Evolutionary conservation across 495 filamentous ascomycete genomes (phyloP).

Genomic region (Penicillium verhagenii): DNA sequence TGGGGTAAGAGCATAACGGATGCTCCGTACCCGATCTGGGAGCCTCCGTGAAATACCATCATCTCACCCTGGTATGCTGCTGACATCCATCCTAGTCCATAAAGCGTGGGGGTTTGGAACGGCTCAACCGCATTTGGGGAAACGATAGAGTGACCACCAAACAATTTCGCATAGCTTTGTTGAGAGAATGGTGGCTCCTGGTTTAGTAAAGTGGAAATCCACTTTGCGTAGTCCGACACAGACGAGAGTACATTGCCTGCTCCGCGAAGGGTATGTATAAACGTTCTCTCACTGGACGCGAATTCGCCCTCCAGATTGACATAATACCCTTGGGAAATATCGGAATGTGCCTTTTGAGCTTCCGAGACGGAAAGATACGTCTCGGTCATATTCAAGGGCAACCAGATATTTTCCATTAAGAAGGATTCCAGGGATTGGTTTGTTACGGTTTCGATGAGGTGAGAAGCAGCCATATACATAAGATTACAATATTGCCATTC

Average conservation of each 20-base stretch:
- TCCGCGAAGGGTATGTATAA: conserved; percentile 1
- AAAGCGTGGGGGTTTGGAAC: background rate
- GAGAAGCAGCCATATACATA: conserved; percentile 47
- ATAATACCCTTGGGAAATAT: conserved; percentile 8
- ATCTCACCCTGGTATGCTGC: conserved; percentile 7
- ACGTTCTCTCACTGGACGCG: background rate
- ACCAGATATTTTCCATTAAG: conserved; percentile 45
- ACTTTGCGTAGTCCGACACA: conserved; percentile 9
- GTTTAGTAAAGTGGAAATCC: conserved; percentile 8
- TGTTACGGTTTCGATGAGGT: conserved; percentile 32
- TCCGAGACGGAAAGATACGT: conserved; percentile 10
- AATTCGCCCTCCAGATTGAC: background rate
- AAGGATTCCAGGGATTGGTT: conserved; percentile 41
- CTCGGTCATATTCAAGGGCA: conserved; percentile 45
- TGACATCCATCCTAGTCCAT: background rate
- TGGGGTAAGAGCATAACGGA: conserved; percentile 7
- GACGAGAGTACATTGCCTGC: conserved; percentile 10
- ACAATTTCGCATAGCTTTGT: background rate
- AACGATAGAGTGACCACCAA: conserved; percentile 7
- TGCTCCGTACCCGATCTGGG: conserved; percentile 8
- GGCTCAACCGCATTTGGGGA: background rate
- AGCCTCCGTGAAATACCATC: conserved; percentile 5
- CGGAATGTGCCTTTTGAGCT: conserved; percentile 1
- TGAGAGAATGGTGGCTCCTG: conserved; percentile 1
- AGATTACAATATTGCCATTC: conserved; percentile 52